Percentiles rank a stretch among this genome's conserved stretches.
phyloP scores from a whole-genome alignment of 2,329 filamentous ascomycete species.

The Pseudofabraea citricarpa region DNA sequence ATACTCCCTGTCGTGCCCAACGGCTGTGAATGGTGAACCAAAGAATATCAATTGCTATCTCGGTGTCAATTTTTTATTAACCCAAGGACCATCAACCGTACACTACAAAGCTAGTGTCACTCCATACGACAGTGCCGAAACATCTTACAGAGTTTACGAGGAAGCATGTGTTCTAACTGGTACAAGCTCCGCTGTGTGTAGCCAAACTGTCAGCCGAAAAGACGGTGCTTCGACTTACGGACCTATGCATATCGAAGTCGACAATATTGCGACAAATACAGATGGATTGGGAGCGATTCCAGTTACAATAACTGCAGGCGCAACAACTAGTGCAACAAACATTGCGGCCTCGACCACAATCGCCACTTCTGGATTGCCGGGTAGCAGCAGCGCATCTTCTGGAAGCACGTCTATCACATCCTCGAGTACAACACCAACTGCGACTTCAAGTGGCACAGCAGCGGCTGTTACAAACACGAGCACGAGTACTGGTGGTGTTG shows the following conservation, averaged over 20 bases:
- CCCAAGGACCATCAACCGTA: conserved; percentile 20
- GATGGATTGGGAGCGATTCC: neutral
- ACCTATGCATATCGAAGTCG: conserved; percentile 1
- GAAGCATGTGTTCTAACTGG: conserved; percentile 12
- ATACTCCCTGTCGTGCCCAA: conserved; percentile 10
- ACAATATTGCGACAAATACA: conserved; percentile 1
- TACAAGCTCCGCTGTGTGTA: conserved; percentile 11
- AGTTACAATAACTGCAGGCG: conserved; percentile 18
- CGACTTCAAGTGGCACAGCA: conserved; percentile 3
- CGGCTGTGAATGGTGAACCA: too few species aligned
- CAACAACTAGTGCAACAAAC: conserved; percentile 1
- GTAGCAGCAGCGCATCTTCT: neutral
- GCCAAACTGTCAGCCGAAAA: neutral
- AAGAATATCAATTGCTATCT: too few species aligned
- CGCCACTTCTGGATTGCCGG: neutral
- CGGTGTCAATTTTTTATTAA: conserved; percentile 20
- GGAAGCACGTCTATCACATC: neutral
- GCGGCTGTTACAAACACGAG: neutral
- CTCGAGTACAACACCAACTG: conserved; percentile 2
- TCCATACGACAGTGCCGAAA: neutral
- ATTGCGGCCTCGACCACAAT: conserved; percentile 7
- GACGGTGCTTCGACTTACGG: neutral
- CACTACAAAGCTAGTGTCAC: conserved; percentile 6
- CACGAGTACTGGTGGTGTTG: conserved; percentile 13
- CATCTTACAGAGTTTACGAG: too few species aligned